phyloP scores from a whole-genome alignment of 495 filamentous ascomycete genomes.

The Aspergillus campestris region DNA sequence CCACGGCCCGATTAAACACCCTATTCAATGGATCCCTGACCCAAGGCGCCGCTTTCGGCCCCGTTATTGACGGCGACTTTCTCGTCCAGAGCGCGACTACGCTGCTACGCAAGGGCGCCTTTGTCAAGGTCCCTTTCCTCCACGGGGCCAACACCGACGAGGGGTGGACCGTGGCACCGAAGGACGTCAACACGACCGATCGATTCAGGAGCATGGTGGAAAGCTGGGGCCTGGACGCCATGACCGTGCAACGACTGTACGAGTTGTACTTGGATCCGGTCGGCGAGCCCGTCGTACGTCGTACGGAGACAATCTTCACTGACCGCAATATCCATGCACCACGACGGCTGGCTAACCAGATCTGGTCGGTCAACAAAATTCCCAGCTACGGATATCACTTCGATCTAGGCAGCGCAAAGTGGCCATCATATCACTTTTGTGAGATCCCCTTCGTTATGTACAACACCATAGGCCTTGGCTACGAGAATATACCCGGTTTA shows the following conservation, averaged over 20 bases:
- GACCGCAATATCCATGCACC: constrained; percentile 6
- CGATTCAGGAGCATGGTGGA: constrained; percentile 23
- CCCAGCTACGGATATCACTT: constrained; percentile 41
- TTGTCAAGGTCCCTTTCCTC: constrained; percentile 42
- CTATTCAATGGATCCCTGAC: constrained; percentile 23
- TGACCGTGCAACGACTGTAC: constrained; percentile 2
- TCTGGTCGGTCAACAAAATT: constrained; percentile 24
- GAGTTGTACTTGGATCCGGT: not conserved
- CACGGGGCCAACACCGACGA: constrained; percentile 45
- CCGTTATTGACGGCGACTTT: constrained; percentile 45
- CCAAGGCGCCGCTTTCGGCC: constrained; percentile 22
- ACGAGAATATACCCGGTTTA: constrained; percentile 5
- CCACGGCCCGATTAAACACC: constrained; percentile 23
- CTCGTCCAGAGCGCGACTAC: constrained; percentile 26
- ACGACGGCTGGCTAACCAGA: constrained; percentile 25
- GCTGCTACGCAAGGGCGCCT: constrained; percentile 23
- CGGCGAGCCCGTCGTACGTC: constrained; percentile 1
- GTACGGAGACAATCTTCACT: too few relatives aligned
- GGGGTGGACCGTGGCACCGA: constrained; percentile 38
- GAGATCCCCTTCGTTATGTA: constrained; percentile 44
- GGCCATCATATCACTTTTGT: constrained; percentile 28
- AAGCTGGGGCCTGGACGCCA: constrained; percentile 1
- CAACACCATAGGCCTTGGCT: constrained; percentile 33
- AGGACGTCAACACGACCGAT: constrained; percentile 34
- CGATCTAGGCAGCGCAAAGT: constrained; percentile 21